phyloP scores from a whole-genome alignment of 2,329 filamentous ascomycete genomes.

The Fusarium graminum region DNA sequence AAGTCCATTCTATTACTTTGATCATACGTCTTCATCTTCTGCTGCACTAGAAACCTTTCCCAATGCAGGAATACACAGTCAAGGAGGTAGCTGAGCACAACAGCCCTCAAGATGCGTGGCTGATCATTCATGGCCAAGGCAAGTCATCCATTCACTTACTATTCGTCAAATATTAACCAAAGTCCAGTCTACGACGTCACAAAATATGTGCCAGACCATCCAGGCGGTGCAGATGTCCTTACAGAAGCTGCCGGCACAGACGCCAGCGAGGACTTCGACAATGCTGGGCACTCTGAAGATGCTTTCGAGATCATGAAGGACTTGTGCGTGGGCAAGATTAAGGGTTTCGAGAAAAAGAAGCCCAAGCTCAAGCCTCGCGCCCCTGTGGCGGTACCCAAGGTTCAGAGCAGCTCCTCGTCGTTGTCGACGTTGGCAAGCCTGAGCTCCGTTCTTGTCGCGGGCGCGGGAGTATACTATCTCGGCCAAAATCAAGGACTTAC shows the following conservation, averaged over 20 bases:
- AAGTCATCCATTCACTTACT: accelerated
- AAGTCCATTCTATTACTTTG: too few relatives aligned
- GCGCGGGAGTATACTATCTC: conserved; percentile 11
- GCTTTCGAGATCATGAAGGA: conserved; percentile 59
- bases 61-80: conserved; percentile 6
- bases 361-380: conserved; percentile 30
- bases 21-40: too few relatives aligned
- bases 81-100: conserved; percentile 24
- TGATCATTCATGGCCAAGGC: conserved; percentile 13
- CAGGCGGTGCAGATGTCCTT: conserved; percentile 82
- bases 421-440: neutral
- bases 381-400: accelerated
- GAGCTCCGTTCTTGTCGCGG: neutral
- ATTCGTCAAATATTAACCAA: accelerated
- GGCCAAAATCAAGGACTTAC: neutral
- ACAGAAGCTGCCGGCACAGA: conserved; percentile 83
- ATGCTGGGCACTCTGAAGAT: conserved; percentile 83
- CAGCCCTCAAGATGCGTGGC: neutral
- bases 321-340: conserved; percentile 55
- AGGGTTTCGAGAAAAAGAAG: conserved; percentile 45
- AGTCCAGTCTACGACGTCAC: conserved; percentile 68
- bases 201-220: conserved; percentile 69
- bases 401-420: accelerated
- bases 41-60: too few relatives aligned
- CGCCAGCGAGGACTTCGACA: conserved; percentile 83